Conservation (phyloP, 75 land plant species). For the Picea glauca region DNA sequence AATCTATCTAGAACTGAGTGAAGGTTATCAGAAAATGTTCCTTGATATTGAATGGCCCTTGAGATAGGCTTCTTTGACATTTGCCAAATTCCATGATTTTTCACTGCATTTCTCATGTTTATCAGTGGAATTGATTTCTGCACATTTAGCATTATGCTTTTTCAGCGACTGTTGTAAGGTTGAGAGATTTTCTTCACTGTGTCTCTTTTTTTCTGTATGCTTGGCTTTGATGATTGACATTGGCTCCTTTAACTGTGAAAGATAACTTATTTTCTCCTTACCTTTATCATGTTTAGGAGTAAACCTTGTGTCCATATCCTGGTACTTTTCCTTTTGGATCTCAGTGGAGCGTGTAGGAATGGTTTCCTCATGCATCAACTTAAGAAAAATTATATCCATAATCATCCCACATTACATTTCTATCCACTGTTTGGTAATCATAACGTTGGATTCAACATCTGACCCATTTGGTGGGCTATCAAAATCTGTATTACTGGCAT, state of each 20-base stretch:
- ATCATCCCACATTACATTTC: too few relatives aligned
- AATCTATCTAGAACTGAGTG: too few relatives aligned
- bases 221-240: not conserved
- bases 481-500: too few relatives aligned
- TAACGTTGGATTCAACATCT: too few relatives aligned
- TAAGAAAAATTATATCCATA: not conserved
- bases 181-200: not conserved
- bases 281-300: slow-evolving; percentile 31
- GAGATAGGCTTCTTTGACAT: not conserved
- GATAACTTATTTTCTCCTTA: not conserved
- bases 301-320: slow-evolving; percentile 51
- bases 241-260: not conserved
- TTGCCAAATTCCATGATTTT: not conserved
- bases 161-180: not conserved
- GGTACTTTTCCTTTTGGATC: slow-evolving; percentile 10
- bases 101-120: not conserved
- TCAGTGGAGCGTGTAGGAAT: not conserved
- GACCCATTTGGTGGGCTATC: too few relatives aligned
- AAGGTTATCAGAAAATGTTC: too few relatives aligned
- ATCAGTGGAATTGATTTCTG: not conserved
- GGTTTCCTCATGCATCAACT: not conserved
- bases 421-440: too few relatives aligned
- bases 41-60: not conserved
- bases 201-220: not conserved
- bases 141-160: not conserved